phyloP scores from a whole-genome alignment of 2,329 filamentous ascomycete genomes.

The Cordyceps farinosa region DNA sequence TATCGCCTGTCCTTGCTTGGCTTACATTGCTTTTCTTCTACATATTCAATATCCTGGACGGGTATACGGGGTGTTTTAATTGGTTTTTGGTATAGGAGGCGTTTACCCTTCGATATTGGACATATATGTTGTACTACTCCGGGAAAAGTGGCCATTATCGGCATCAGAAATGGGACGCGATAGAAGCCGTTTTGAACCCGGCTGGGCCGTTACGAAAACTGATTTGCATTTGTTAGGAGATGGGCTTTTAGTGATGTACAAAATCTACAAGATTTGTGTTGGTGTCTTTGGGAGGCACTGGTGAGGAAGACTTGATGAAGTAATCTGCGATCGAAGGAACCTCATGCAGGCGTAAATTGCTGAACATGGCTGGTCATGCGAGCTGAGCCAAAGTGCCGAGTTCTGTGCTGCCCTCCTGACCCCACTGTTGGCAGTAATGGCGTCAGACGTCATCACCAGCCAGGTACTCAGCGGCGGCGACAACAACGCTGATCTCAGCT shows the following conservation, averaged over 20 bases:
- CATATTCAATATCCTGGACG: constrained; percentile 4
- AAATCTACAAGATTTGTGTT: background rate
- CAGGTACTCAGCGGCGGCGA: too few species aligned
- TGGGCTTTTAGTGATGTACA: constrained; percentile 4
- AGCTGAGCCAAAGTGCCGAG: too few species aligned
- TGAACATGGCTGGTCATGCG: too few species aligned
- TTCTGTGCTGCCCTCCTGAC: too few species aligned
- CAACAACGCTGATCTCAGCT: too few species aligned
- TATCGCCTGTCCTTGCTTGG: background rate
- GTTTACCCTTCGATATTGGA: background rate
- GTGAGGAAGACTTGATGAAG: too few species aligned
- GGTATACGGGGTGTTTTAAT: background rate
- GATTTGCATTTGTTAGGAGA: constrained; percentile 4
- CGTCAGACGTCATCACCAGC: too few species aligned
- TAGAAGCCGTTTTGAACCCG: constrained; percentile 15
- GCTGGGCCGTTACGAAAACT: constrained; percentile 14
- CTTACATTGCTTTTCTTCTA: background rate
- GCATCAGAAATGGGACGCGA: constrained; percentile 10
- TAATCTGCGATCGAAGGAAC: too few species aligned
- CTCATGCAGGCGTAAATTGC: too few species aligned
- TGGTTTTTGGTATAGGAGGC: background rate
- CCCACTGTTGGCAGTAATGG: too few species aligned
- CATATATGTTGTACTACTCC: constrained; percentile 10
- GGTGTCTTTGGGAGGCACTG: too few species aligned
- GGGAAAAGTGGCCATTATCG: background rate